Conservation (phyloP, 129 eudicot genomes). For the Kitagawia praeruptora region DNA sequence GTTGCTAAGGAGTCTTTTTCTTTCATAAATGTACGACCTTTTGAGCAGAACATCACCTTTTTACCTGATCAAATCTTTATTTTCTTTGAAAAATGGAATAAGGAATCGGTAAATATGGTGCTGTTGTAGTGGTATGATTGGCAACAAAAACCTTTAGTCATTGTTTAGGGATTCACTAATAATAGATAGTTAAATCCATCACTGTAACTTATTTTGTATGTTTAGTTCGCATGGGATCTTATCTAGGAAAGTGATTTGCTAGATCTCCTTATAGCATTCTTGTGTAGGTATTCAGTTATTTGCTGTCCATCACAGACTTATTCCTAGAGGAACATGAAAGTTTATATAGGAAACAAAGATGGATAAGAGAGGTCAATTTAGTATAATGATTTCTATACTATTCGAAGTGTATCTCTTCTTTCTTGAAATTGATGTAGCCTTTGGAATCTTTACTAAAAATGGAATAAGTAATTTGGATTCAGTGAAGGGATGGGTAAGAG, state of each 20-base stretch:
- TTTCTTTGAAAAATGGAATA: not conserved
- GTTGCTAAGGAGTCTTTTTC: constrained; percentile 1
- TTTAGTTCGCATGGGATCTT: not conserved
- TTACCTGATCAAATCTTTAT: not conserved
- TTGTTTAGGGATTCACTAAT: not conserved
- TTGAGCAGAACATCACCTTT: not conserved
- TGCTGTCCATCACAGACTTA: not conserved
- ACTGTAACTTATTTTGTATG: not conserved
- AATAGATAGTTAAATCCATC: not conserved
- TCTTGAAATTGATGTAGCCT: not conserved
- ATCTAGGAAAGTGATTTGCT: not conserved
- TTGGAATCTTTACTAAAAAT: no score
- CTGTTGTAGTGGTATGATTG: not conserved
- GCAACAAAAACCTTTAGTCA: not conserved
- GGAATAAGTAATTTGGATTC: not conserved
- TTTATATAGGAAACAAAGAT: not conserved
- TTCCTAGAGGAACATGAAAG: not conserved
- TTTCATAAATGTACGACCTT: not conserved
- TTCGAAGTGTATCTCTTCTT: not conserved
- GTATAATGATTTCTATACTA: not conserved
- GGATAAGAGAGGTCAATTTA: not conserved
- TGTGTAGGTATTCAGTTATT: not conserved
- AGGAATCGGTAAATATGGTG: not conserved
- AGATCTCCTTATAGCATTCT: not conserved
- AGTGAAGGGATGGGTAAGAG: not conserved